Percentiles rank a stretch among this genome's conserved stretches.
These are phyloP conservation scores for Rutstroemia sp. DNA, from an alignment of 2,329 filamentous ascomycete species.

Conservation along the genomic window DNA sequence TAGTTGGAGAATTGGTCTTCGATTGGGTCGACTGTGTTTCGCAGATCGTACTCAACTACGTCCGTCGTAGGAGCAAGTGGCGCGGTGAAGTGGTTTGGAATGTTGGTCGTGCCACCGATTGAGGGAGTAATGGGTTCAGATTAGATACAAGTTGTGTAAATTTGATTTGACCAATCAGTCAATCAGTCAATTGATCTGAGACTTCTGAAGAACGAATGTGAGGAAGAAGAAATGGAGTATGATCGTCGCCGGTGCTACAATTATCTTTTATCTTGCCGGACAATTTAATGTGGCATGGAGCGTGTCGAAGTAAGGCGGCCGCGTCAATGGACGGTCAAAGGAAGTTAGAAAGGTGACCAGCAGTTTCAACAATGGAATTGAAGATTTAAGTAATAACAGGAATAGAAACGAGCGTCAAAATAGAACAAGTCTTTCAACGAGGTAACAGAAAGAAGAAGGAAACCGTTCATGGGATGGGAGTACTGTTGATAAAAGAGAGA, in stretches of 20 bases:
- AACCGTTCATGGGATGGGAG: not conserved
- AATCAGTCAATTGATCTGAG: not conserved
- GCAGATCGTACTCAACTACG: not conserved
- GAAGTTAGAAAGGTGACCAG: not conserved
- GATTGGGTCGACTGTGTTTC: not conserved
- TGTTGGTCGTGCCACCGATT: not conserved
- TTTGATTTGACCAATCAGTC: no score
- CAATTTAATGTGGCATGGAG: not conserved
- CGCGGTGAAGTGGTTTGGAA: not conserved
- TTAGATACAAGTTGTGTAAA: not conserved
- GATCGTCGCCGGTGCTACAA: not conserved
- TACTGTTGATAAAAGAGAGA: not conserved
- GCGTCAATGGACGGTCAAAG: no score
- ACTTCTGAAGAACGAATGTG: not conserved
- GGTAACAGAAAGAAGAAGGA: not conserved
- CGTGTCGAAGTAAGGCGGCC: no score
- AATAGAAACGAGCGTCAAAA: not conserved
- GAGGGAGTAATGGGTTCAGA: not conserved
- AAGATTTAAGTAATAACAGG: not conserved
- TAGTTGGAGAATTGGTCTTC: not conserved
- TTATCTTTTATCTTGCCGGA: not conserved
- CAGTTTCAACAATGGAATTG: not conserved
- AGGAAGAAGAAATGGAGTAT: not conserved
- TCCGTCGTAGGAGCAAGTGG: not conserved
- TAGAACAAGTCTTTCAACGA: not conserved